Conservation (phyloP, 768 basidiomycete genomes). For the Myochromella boudieri region DNA sequence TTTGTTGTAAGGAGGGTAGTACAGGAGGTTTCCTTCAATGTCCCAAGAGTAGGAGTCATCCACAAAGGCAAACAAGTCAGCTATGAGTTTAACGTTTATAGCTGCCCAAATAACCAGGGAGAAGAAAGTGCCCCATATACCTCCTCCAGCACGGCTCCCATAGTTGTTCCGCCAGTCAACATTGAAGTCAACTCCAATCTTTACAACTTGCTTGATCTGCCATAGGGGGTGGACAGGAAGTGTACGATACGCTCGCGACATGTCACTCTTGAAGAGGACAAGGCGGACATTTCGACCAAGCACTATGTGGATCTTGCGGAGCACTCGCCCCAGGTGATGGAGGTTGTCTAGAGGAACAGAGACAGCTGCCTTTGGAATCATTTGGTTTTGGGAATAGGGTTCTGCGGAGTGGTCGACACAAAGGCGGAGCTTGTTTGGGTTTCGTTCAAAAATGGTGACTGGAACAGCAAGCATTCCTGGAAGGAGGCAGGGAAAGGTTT, state of each 20-base stretch:
- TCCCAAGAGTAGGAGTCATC: slow-evolving; percentile 30
- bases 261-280: slow-evolving; percentile 36
- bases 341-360: neutral
- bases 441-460: neutral
- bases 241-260: slow-evolving; percentile 30
- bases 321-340: neutral
- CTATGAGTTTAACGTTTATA: slow-evolving; percentile 15
- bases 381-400: neutral
- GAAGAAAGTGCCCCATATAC: slow-evolving; percentile 25
- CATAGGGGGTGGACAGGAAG: slow-evolving; percentile 30
- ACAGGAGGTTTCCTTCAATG: slow-evolving; percentile 17
- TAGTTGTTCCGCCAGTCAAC: slow-evolving; percentile 34
- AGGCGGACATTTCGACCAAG: neutral
- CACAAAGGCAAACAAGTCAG: slow-evolving; percentile 25
- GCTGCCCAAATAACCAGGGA: slow-evolving; percentile 36
- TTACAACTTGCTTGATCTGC: slow-evolving; percentile 33
- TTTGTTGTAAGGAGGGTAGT: slow-evolving; percentile 27
- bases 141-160: slow-evolving; percentile 25
- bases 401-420: neutral
- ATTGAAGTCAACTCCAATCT: slow-evolving; percentile 23
- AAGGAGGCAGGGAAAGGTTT: neutral
- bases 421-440: neutral
- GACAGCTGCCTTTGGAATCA: neutral
- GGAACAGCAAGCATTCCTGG: neutral
- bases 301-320: neutral